Evolutionary conservation across 2,329 filamentous ascomycete genomes (phyloP).

Genomic region (Claviceps quebecensis): DNA sequence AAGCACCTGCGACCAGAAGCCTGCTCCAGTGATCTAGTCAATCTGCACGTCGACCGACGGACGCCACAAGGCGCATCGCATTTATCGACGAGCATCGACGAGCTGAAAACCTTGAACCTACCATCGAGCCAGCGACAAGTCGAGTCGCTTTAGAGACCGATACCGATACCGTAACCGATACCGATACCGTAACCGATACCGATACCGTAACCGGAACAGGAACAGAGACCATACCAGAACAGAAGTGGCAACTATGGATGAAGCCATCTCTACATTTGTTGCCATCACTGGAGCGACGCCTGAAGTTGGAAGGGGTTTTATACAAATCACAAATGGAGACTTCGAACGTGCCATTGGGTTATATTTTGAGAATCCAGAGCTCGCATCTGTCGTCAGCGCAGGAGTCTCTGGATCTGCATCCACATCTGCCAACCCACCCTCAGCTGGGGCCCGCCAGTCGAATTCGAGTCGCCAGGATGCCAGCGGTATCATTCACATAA

Average conservation of each 20-base stretch:
- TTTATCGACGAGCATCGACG: background rate
- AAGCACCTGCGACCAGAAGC: background rate
- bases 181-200: background rate
- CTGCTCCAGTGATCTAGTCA: too few species aligned
- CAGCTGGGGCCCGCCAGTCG: constrained; percentile 16
- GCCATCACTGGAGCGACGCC: constrained; percentile 65
- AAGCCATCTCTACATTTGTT: constrained; percentile 63
- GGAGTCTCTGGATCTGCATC: constrained; percentile 13
- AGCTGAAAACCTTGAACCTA: background rate
- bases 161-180: background rate
- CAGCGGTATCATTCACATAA: constrained; percentile 49
- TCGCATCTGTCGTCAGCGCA: constrained; percentile 26
- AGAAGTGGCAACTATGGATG: constrained; percentile 40
- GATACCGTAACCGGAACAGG: background rate
- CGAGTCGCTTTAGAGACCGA: background rate
- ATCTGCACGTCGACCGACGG: background rate
- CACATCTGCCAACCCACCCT: constrained; percentile 9
- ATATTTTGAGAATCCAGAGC: constrained; percentile 78
- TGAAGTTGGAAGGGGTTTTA: constrained; percentile 65
- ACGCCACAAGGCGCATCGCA: background rate
- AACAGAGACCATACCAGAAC: background rate
- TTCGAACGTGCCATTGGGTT: constrained; percentile 76
- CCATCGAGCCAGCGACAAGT: background rate
- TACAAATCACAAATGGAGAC: constrained; percentile 73
- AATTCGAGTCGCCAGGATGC: constrained; percentile 21